A percentile compares a stretch with the other conserved stretches of the same genome.
phyloP scores from a whole-genome alignment of 2,329 filamentous ascomycete genomes.

The Penicillium glabrum region DNA sequence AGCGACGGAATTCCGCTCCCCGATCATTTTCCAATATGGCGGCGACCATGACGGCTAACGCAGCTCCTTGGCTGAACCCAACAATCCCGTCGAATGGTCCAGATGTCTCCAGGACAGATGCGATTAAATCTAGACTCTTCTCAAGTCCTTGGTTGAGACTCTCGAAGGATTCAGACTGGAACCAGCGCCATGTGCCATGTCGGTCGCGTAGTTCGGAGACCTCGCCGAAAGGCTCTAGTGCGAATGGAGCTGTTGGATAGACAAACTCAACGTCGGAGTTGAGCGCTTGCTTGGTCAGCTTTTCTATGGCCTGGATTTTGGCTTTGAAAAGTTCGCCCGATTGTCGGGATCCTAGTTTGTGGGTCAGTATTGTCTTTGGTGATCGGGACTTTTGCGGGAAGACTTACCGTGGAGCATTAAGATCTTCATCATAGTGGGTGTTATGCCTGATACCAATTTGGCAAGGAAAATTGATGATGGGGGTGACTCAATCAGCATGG shows the following conservation, averaged over 20 bases:
- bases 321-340: constrained; percentile 9
- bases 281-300: not conserved
- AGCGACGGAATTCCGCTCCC: not conserved
- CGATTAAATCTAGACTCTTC: not conserved
- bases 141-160: not conserved
- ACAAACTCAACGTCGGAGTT: not conserved
- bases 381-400: not conserved
- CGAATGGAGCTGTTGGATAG: constrained; percentile 7
- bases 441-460: not conserved
- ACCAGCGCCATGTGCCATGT: constrained; percentile 7
- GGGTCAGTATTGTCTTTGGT: not conserved
- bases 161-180: constrained; percentile 1
- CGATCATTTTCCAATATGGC: constrained; percentile 1
- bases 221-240: not conserved
- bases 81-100: constrained; percentile 6
- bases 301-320: constrained; percentile 6
- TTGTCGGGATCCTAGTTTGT: constrained; percentile 4
- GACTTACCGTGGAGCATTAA: constrained; percentile 4
- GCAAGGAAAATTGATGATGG: not conserved
- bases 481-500: not conserved
- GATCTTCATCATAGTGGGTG: not conserved
- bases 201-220: constrained; percentile 1
- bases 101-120: not conserved
- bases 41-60: constrained; percentile 1
- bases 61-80: constrained; percentile 9